These are phyloP conservation scores for Pseudognaphalium luteoalbum DNA, from an alignment of 129 eudicot species.

Conservation along the genomic window DNA sequence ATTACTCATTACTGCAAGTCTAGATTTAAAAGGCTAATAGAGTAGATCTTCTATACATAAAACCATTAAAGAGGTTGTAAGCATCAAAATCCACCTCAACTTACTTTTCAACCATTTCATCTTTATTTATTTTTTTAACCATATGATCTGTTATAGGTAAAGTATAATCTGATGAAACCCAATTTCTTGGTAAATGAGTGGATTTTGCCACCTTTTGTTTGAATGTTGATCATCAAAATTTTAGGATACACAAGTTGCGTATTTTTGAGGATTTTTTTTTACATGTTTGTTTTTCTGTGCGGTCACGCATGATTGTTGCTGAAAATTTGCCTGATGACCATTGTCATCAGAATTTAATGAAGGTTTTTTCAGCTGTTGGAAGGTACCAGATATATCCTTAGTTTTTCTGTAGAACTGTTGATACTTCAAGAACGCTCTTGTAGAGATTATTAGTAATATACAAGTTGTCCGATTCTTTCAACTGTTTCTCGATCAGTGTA, in stretches of 20 bases:
- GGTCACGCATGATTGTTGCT: conserved; percentile 91
- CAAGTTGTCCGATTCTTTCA: conserved; percentile 14
- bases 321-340: conserved; percentile 95
- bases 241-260: background rate
- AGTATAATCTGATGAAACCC: too few relatives aligned
- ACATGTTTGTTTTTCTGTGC: background rate
- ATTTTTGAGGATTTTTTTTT: background rate
- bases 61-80: background rate
- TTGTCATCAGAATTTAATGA: conserved; percentile 93
- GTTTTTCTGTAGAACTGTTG: background rate
- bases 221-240: conserved; percentile 13
- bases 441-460: background rate
- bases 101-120: background rate
- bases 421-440: conserved; percentile 10
- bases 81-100: background rate
- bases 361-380: conserved; percentile 85
- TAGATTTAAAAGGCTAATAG: background rate
- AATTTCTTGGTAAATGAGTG: background rate
- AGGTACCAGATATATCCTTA: conserved; percentile 49
- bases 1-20: background rate
- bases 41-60: background rate
- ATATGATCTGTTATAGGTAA: too few relatives aligned
- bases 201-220: background rate
- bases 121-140: too few relatives aligned
- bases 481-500: conserved; percentile 55